Evolutionary conservation across 176 grass and related monocot genomes (phyloP).

Genomic region (Avena atlantica): DNA sequence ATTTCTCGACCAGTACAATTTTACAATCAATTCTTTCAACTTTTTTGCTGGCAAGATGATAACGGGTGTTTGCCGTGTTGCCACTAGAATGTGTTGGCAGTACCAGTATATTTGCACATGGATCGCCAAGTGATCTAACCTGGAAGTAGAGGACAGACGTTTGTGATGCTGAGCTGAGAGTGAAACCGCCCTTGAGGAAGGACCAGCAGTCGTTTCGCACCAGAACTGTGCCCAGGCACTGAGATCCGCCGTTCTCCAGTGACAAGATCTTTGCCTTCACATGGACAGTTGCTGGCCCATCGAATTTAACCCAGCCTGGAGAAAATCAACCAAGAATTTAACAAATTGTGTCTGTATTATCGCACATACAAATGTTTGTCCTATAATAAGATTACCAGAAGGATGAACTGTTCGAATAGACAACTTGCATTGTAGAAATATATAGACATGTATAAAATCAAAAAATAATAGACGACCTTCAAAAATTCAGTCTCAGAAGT

Average conservation of each 20-base stretch:
- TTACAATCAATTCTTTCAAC: not conserved
- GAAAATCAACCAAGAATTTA: not conserved
- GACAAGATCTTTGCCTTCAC: constrained; percentile 71
- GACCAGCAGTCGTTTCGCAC: constrained; percentile 83
- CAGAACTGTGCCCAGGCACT: constrained; percentile 66
- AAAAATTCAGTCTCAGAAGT: not conserved
- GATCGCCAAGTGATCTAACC: constrained; percentile 38
- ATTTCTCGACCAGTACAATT: not conserved
- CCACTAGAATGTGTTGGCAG: not conserved
- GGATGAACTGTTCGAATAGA: not conserved
- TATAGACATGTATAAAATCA: not conserved
- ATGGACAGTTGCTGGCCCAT: constrained; percentile 55
- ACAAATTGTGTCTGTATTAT: not conserved
- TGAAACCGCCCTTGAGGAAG: constrained; percentile 88
- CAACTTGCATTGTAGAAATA: not conserved
- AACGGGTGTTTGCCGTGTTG: not conserved
- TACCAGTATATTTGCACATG: not conserved
- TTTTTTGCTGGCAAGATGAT: not conserved
- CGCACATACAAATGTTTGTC: not conserved
- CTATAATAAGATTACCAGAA: not conserved
- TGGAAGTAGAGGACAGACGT: constrained; percentile 82
- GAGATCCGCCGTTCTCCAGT: constrained; percentile 46
- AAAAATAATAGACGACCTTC: not conserved
- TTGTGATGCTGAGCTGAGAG: constrained; percentile 53
- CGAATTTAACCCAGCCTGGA: constrained; percentile 85